Evolutionary conservation across 768 basidiomycete species (phyloP), one percentile per base, ranked within the genome.

Genomic region (Boletus sp.): DNA sequence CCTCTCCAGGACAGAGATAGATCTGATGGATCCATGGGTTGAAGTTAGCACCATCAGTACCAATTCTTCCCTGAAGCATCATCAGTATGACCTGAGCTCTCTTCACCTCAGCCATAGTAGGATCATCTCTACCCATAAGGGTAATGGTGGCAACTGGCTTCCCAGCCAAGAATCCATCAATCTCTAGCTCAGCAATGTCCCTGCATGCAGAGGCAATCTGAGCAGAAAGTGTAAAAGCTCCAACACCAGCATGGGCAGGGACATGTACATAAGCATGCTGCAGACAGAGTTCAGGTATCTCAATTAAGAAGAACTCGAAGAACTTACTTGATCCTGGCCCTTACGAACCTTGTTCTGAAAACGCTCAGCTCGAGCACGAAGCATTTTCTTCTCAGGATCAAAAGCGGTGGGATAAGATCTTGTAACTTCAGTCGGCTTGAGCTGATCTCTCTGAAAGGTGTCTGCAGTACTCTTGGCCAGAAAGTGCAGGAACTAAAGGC

Each of bases 51-150:
- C 64, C 67, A 57, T 61, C 60, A 46, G 70, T 27, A 32, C 59
- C 53, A 8, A 63, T 50, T 5, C 30, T 44, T 5, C 74, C 74
- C 49, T 79, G 78, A 15, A 79, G 64, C 29, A 67, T 57, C 43
- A 59, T 53, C 2, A 77, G 66, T 9, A 77, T 56, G 14, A 65
- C 40, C 10, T 59, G 46, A 5, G 62, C 55, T 25, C 71, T 77
- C 43, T 77, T 72, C 5, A 68, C 67, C 56, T 88, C 86, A 27
- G 88, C 85, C 21, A 60, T 64, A 4, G 88, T 90, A 1, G 79
- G 80, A 37, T 72, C 77, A 38, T 79, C 84, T 33, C 74, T 77
- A 0, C 85, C 86, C 57, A 75, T 73, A 9, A 84, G 75, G 23
- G 70, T 77, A 23, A 88, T 72, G 7, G 65, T 65, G 0, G 62